Evolutionary conservation across 2,329 filamentous ascomycete species (phyloP).

Genomic region (Byssochlamys sp.): DNA sequence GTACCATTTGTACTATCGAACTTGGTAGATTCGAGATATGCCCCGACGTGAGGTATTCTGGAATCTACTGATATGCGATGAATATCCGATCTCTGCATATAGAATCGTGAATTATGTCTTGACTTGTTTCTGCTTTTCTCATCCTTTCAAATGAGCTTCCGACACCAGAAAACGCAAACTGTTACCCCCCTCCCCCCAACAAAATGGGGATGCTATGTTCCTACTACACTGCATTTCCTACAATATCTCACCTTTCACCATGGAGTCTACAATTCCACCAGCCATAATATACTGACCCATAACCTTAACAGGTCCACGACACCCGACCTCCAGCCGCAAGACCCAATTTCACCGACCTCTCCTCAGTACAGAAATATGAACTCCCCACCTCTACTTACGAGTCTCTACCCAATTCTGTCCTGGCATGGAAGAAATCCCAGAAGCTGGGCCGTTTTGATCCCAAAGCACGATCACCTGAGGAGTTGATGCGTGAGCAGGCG

Average conservation of each 20-base stretch:
- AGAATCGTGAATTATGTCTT: not conserved
- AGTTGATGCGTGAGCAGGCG: conserved; percentile 60
- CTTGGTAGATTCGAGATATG: no score
- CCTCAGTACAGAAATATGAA: conserved; percentile 76
- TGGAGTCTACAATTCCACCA: not conserved
- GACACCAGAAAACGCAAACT: not conserved
- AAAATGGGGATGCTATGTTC: no score
- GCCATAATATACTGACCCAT: not conserved
- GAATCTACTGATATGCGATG: not conserved
- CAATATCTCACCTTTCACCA: conserved; percentile 2
- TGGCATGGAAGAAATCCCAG: conserved; percentile 91
- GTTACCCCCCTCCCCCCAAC: no score
- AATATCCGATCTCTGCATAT: not conserved
- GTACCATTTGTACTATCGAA: not conserved
- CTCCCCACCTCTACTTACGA: conserved; percentile 83
- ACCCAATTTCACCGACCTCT: conserved; percentile 71
- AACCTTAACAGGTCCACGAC: conserved; percentile 59
- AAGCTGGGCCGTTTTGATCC: conserved; percentile 96
- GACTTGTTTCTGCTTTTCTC: not conserved
- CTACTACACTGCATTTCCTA: no score
- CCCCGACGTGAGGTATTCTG: not conserved
- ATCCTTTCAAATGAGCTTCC: not conserved
- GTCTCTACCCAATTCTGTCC: conserved; percentile 72
- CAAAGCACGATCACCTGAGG: conserved; percentile 61
- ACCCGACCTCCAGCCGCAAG: conserved; percentile 65